Conservation (phyloP, 331 rosid species). For the Telfairia occidentalis region DNA sequence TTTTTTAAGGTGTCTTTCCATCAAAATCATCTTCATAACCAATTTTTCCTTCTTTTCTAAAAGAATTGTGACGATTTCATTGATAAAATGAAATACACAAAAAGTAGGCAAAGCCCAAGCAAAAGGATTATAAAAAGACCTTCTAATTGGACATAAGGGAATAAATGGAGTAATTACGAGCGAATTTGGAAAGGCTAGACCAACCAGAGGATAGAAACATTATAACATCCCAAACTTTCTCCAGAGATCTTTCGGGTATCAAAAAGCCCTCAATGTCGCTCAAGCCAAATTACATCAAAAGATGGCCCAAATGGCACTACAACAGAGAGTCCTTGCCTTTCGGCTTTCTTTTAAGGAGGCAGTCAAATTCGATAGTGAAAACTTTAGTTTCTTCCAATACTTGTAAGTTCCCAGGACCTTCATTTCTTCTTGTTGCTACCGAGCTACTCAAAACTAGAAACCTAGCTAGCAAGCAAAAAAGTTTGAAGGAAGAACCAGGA, state of each 20-base stretch:
- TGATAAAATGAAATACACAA: not conserved
- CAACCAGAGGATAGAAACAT: not conserved
- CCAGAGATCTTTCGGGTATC: not conserved
- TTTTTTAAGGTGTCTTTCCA: not conserved
- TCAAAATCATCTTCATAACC: not conserved
- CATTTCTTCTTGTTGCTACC: not conserved
- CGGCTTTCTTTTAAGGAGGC: not conserved
- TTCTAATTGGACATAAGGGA: not conserved
- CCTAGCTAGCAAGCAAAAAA: not conserved
- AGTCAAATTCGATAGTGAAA: not conserved
- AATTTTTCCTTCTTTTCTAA: not conserved
- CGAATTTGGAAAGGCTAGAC: not conserved
- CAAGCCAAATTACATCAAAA: not conserved
- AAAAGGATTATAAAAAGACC: not conserved
- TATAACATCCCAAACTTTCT: not conserved
- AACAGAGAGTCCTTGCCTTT: not conserved
- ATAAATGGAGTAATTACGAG: not conserved
- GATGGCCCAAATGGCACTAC: not conserved
- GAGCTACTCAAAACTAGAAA: not conserved
- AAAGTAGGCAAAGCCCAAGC: not conserved
- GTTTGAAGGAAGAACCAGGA: not conserved
- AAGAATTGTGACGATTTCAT: not conserved
- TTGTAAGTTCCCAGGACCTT: not conserved
- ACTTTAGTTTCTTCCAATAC: not conserved
- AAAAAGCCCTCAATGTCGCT: not conserved